Percentiles rank a stretch among this genome's conserved stretches.
Evolutionary conservation across 148 eudicot genomes (phyloP).

Genomic region (Hydrangea macrophylla): DNA sequence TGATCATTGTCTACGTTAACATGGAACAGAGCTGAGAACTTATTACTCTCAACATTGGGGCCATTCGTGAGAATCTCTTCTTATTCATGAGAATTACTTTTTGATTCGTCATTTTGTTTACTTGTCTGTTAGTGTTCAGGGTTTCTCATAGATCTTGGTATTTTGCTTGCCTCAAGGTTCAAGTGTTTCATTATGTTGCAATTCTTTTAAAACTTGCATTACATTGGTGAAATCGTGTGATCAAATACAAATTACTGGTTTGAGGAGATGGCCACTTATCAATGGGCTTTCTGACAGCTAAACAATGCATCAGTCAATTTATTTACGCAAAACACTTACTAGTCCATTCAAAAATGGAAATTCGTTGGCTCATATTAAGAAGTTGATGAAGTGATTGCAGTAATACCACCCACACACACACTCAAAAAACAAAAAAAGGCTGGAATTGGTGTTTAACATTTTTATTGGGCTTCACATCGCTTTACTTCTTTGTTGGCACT

Average conservation of each 20-base stretch:
- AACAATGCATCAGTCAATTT: too few species aligned
- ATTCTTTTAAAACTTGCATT: not conserved
- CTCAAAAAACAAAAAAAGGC: too few species aligned
- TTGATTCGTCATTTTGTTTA: not conserved
- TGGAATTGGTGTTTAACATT: constrained; percentile 1
- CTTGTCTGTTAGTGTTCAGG: not conserved
- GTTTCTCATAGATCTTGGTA: not conserved
- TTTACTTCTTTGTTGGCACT: not conserved
- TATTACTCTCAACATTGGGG: too few species aligned
- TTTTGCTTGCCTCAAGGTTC: not conserved
- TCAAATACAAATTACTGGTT: not conserved
- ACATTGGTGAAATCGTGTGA: too few species aligned
- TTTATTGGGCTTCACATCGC: not conserved
- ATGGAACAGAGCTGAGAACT: too few species aligned
- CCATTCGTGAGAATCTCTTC: not conserved
- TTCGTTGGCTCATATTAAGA: not conserved
- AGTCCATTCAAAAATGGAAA: too few species aligned
- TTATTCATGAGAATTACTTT: not conserved
- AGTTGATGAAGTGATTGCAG: not conserved
- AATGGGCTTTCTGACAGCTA: not conserved
- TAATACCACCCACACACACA: not conserved
- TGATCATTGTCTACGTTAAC: too few species aligned
- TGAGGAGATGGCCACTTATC: not conserved
- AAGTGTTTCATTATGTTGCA: not conserved
- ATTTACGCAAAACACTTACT: too few species aligned